Evolutionary conservation across 75 land plant genomes (phyloP), one percentile per base, ranked within the genome.

Genomic region (Chamaecyparis obtusa): DNA sequence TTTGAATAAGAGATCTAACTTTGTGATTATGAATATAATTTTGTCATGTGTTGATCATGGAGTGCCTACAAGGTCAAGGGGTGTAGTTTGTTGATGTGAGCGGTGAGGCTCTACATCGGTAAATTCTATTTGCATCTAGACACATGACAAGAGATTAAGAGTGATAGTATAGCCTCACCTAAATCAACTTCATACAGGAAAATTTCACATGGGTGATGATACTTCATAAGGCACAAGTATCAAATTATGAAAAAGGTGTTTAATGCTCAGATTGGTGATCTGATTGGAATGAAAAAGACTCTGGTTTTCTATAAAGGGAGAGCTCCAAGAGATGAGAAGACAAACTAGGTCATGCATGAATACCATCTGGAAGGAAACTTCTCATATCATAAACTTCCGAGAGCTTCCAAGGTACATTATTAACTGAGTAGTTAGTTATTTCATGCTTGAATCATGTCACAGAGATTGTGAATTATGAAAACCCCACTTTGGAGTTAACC

Each of bases 271-370:
- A 88, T 56, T 54, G 90, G 87, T 15, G 49, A 76, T 9, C 85
- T 94, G 1, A 85, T 93, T n/a, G 95, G 95, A 49, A 91, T 94
- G 95, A 94, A 94, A 90, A 94, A 94, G 86, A 94, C 95, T n/a
- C 85, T 94, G 6, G 95, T 94, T 6, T 94, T 94, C 89, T 94
- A 94, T 91, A 91, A 83, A 37, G 95, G 95, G 14, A 87, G 95
- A 83, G 95, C 95, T 41, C 95, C 95, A 15, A 89, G 89, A 27
- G 95, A 94, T 0, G 93, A 93, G 74, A 94, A 94, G 54, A 94
- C 92, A 82, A 91, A 90, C 81, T 94, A 94, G 95, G 93, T 94
- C 71, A 93, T 94, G 88, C 95, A 94, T 55, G 95, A 94, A 88
- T 94, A 94, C 86, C 93, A 94, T 24, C 89, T 93, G 16, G 91